Base-by-base conservation (phyloP, 1,139 yeast genomes). In the Suhomyces coccinellae region DNA sequence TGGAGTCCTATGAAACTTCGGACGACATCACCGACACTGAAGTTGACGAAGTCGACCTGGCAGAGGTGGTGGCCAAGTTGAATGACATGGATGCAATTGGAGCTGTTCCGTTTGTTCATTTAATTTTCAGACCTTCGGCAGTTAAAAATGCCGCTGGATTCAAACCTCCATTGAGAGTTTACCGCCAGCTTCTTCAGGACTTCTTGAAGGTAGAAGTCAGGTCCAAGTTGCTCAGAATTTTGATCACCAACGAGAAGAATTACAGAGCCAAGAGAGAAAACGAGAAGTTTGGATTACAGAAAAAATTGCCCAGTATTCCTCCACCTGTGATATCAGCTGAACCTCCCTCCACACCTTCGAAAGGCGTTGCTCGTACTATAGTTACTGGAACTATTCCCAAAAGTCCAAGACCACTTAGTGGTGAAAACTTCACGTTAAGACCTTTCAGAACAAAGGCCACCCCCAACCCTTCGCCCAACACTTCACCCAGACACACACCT, bases 401-500 rank as follows among this genome's bases (percentile, higher is more conserved):
- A 26, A 58, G 61, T 40, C 65, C 67, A 10, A 52, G 55, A 13
- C 61, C 63, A 6, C 34, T 52, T 2, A 52, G 54, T 40, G 42
- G 55, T 49, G 77, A 69, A 4, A 63, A 59, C 41, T 73, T 74
- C 50, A 55, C 74, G 1, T 62, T 73, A 42, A 58, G 79, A 40
- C 79, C 79, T 6, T 74, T 74, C 51, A 62, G 71, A 43, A 74
- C 79, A 0, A 66, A 63, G 28, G 59, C 65, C 1, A 72, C 77
- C 0, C 78, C 79, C 9, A 56, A 61, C 20, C 75, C 77, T 1
- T 69, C 77, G 0, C 79, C 78, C 0, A 55, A 59, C 22, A 54
- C 60, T 2, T 71, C 77, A 1, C 78, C 79, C 2, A 57, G 60
- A 28, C 67, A 62, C 43, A 52, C 62, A 6, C 66, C 67, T 1